Base-by-base conservation (phyloP, 2,329 filamentous ascomycete genomes). In the Rasamsonia emersonii region DNA sequence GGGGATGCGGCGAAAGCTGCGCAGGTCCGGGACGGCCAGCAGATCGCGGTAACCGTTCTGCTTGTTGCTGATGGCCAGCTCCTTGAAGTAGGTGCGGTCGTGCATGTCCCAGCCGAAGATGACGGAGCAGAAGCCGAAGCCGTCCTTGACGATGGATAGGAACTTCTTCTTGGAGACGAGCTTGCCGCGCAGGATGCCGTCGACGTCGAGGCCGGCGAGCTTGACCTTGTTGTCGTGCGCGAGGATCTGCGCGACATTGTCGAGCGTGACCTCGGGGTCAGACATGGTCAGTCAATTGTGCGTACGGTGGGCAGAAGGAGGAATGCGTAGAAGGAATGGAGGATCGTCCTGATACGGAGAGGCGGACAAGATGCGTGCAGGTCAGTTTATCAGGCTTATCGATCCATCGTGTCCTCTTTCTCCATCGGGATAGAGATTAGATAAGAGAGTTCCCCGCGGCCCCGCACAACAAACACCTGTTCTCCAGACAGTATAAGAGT, bases 61-160 rank as follows among this genome's bases (percentile, higher is more conserved):
- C 45, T 83, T 82, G 63, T 93, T 94, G 62, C 84, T 91, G 57
- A 94, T 81, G 50, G 75, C 74, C 42, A 94, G 73, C 62, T 94
- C 86, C 47, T 73, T 77, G 56, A 84, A 79, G 59, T 94, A 95
- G 8, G 85, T 93, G 65, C 77, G 71, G 53, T 95, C 88, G 60
- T 95, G 86, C 85, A 94, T 93, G 61, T 95, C 86, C 88, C 88
- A 94, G 55, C 88, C 86, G 50, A 93, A 94, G 43, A 94, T 77
- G 45, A 94, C 86, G 13, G 83, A 91, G 67, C 88, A 94, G 68
- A 94, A 94, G 33, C 86, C 88, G 48, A 94, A 94, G 31, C 86
- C 88, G 26, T 77, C 72, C 24, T 74, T 61, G n/a, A 79, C 80
- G 32, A 94, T 74, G 18, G 82, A 85, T 21, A 94, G 67, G 59